Base-by-base conservation (phyloP, 2,329 filamentous ascomycete genomes). In the Phialocephala sp. region DNA sequence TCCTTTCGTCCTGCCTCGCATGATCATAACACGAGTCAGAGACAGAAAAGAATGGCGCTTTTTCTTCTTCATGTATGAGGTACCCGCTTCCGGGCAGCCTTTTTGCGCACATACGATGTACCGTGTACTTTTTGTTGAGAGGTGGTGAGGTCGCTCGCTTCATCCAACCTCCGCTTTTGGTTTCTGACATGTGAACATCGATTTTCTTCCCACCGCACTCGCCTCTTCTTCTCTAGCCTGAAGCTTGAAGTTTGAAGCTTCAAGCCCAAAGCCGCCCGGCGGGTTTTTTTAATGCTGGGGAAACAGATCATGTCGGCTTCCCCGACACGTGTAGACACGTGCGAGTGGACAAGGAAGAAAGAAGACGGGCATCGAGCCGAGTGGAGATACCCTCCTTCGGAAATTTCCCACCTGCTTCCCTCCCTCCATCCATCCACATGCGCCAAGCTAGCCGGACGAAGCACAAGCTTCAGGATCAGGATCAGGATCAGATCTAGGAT, bases 81-180 rank as follows among this genome's bases (percentile, higher is more conserved):
- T 57, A 57, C 55, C 36, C 36, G n/a, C 55, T 11, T 22, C 9
- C 11, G 5, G 32, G 18, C 18, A 37, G 12, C 8, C 1, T 1
- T 12, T 37, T 39, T 4, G 55, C 35, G 55, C 35, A 39, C 35
- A 18, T 20, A 39, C 35, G 35, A 39, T 1, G 55, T 57, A 57
- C 9, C 15, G n/a, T 20, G 55, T 57, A 57, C 55, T 39, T 57
- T 57, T 36, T 37, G 32, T 39, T 39, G 55, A 27, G 36, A 22
- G 15, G 37, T 18, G 37, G 27, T 32, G 27, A 6, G 27, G 27
- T 32, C n/a, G n/a, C n/a, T n/a, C n/a, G n/a, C n/a, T n/a, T n/a
- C n/a, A n/a, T n/a, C n/a, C n/a, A 32, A 32, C 6, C 6, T 32
- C 27, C 27, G 6, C 27, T 32, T 32, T 32, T 32, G 27, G 27